A percentile compares a stretch with the other conserved stretches of the same genome.
These are phyloP conservation scores for Solanum hybrid DNA, from an alignment of 305 asterid genomes.

Conservation along the genomic window DNA sequence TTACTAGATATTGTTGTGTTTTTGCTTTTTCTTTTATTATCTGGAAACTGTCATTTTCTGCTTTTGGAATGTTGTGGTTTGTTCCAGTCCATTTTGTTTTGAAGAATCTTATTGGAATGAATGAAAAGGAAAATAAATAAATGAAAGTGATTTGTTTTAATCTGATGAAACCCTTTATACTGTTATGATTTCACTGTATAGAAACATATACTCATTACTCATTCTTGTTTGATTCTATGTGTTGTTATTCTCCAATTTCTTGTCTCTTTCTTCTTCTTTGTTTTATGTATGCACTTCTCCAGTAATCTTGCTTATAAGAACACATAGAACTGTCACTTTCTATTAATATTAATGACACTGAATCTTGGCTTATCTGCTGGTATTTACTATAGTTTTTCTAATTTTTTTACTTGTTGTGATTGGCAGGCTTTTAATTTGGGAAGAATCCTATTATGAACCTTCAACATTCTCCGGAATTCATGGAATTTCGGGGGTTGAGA, in stretches of 20 bases:
- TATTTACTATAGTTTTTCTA: not conserved
- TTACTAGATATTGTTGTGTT: slow-evolving; percentile 33
- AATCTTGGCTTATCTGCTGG: not conserved
- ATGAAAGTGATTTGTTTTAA: slow-evolving; percentile 14
- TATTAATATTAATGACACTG: not conserved
- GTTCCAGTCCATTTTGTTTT: slow-evolving; percentile 33
- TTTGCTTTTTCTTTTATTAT: slow-evolving; percentile 17
- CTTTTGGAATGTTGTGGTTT: slow-evolving; percentile 59
- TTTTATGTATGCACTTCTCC: not conserved
- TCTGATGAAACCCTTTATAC: slow-evolving; percentile 24
- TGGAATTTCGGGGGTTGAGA: slow-evolving; percentile 18
- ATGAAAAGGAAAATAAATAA: not conserved
- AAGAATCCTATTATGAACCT: slow-evolving; percentile 70
- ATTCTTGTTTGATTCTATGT: slow-evolving; percentile 33
- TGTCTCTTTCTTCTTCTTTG: slow-evolving; percentile 10
- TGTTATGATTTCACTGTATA: slow-evolving; percentile 24
- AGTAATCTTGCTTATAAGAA: slow-evolving; percentile 1
- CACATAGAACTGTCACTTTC: not conserved
- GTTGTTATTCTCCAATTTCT: slow-evolving; percentile 20
- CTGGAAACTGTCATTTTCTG: slow-evolving; percentile 32
- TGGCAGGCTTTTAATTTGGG: slow-evolving; percentile 87
- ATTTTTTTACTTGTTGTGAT: not conserved
- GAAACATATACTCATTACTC: slow-evolving; percentile 22
- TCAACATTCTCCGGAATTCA: slow-evolving; percentile 21
- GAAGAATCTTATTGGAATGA: slow-evolving; percentile 42